Percentiles rank a stretch among this genome's conserved stretches.
phyloP scores from a whole-genome alignment of 495 filamentous ascomycete genomes.

The Talaromyces ruber region DNA sequence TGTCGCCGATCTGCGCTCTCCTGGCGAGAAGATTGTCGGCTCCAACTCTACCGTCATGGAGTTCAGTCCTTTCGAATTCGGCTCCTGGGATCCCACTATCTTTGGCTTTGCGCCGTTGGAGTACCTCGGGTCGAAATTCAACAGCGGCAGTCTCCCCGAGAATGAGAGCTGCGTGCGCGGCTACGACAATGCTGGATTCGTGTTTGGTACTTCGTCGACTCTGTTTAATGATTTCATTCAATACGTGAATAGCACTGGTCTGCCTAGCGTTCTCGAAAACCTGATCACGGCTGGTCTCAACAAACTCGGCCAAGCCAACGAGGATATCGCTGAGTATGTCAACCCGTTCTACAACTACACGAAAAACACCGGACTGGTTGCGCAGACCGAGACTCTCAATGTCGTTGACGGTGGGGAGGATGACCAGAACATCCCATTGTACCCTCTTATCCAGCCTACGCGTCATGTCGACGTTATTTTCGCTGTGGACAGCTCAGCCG shows the following conservation, averaged over 20 bases:
- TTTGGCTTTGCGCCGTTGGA: slow-evolving; percentile 68
- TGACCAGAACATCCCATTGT: slow-evolving; percentile 76
- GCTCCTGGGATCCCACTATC: slow-evolving; percentile 70
- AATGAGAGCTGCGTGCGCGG: slow-evolving; percentile 60
- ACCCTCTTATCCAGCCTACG: slow-evolving; percentile 69
- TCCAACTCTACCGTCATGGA: slow-evolving; percentile 74
- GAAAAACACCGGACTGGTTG: slow-evolving; percentile 47
- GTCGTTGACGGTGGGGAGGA: slow-evolving; percentile 84
- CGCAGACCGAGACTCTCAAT: slow-evolving; percentile 46
- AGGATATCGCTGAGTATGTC: slow-evolving; percentile 79
- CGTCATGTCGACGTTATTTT: slow-evolving; percentile 84
- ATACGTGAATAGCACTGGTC: slow-evolving; percentile 35
- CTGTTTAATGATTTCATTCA: slow-evolving; percentile 75
- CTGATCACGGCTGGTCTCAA: slow-evolving; percentile 44
- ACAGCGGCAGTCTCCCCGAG: slow-evolving; percentile 47
- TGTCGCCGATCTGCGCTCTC: slow-evolving; percentile 63
- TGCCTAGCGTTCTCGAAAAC: slow-evolving; percentile 44
- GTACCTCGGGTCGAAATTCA: slow-evolving; percentile 75
- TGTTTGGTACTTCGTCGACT: slow-evolving; percentile 79
- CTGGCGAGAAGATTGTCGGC: slow-evolving; percentile 53
- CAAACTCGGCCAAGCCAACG: slow-evolving; percentile 40
- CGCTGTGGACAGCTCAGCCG: slow-evolving; percentile 77
- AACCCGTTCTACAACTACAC: slow-evolving; percentile 78
- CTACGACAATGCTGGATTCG: slow-evolving; percentile 78
- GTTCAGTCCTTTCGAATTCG: slow-evolving; percentile 81